Evolutionary conservation across 441 rosid species (phyloP), one percentile per base, ranked within the genome.

Genomic region (Macaranga tanarius): DNA sequence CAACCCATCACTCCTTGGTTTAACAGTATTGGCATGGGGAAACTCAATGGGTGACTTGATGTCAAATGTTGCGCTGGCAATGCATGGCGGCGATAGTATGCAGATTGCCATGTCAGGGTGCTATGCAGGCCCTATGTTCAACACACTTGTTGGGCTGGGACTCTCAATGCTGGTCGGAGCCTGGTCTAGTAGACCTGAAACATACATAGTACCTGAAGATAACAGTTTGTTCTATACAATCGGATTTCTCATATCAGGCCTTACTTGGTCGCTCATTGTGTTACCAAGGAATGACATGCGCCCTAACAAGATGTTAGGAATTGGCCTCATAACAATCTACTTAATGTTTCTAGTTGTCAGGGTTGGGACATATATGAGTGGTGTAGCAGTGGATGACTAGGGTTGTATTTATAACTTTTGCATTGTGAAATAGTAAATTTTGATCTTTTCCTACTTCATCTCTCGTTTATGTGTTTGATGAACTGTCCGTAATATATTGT

Each of bases 51-150:
- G 96, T 11, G 97, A 92, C 75, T 76, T 92, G 73, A 90, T 88
- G 38, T 90, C 96, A 5, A 92, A 92, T 78, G 78, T 89, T 31
- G 92, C 93, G 12, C 74, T 90, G 44, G 86, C 97, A 0, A 83
- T 84, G 93, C 86, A 89, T 65, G 93, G 95, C 20, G 95, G 89
- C 42, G 97, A 89, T 52, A 81, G 97, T 0, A 84, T 84, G 25
- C 96, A 92, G 80, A 90, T 92, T 28, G 97, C 97, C 0, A 81
- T 92, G 64, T 91, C 97, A 0, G 98, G 98, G 60, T 91, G 97
- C 81, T 92, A 87, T 77, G 98, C 98, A 48, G 97, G 96, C 67
- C 97, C 96, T 45, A 89, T 92, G 93, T 89, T 92, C 80, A 89
- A 91, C 84, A 91, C 92, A 0, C 91, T 91, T 71, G 82, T 88